Base-by-base conservation (phyloP, 2,329 filamentous ascomycete genomes). In the Fusarium oxysporum region DNA sequence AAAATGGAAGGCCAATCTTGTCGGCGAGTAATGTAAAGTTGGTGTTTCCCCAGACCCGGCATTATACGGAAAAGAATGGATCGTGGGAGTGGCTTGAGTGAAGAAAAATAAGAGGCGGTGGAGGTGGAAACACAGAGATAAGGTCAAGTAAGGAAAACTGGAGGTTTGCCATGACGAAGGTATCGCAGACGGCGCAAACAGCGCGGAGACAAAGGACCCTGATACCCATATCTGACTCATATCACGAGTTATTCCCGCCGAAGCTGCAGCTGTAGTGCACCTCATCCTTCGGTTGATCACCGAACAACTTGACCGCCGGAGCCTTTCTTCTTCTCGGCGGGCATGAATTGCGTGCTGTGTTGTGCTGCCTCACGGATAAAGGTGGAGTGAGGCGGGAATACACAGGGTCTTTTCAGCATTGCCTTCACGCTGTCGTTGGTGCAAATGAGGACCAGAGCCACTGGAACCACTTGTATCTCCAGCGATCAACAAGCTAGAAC, bases 11-110 rank as follows among this genome's bases (percentile, higher is more conserved):
- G 56, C 43, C 51, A 43, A 53, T 58, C 35, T 59, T 51, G 48
- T 65, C 38, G 43, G 58, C 61, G 60, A 58, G 70, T 66, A 59
- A 66, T 40, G 51, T 59, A 4, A 30, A 68, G 25, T 62, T 68
- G 55, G 41, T 59, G 48, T 55, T 72, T 72, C 70, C 70, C 70
- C 70, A 70, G 70, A 73, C 45, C 53, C 65, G 70, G 70, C 60
- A 72, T 60, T 50, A 30, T 51, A 28, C 54, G 59, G 69, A 53
- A 72, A 70, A 41, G 41, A 47, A 50, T 72, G 63, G 68, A 72
- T 30, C 32, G n/a, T 19, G 41, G 60, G 67, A 61, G 67, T 70
- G 67, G 67, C 54, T 70, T 44, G 30, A 65, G 23, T 35, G 47
- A 51, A 55, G 58, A 30, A 44, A 60, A 32, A 51, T 32, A 53